These are phyloP conservation scores for Macrotyloma uniflorum DNA, from an alignment of 306 rosid species.

Conservation along the genomic window DNA sequence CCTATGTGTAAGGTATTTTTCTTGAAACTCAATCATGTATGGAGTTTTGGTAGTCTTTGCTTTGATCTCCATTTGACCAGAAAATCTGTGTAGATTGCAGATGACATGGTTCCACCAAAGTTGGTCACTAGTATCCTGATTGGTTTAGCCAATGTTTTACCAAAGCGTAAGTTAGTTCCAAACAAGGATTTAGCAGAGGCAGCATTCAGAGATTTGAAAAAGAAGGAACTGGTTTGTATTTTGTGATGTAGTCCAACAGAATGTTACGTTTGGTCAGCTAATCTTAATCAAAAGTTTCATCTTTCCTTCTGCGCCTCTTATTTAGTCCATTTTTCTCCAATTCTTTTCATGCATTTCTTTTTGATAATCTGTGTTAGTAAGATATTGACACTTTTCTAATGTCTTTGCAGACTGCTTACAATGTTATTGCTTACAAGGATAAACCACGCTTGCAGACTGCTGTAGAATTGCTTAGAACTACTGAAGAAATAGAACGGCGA, in stretches of 20 bases:
- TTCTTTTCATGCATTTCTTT: not conserved
- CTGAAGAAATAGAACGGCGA: conserved; percentile 75
- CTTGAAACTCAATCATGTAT: conserved; percentile 35
- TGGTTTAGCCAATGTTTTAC: conserved; percentile 66
- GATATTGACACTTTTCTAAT: conserved; percentile 25
- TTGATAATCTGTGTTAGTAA: not conserved
- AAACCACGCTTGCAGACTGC: conserved; percentile 85
- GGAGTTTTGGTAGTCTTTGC: not conserved
- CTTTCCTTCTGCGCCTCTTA: not conserved
- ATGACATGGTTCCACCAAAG: conserved; percentile 83
- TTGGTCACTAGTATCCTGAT: conserved; percentile 59
- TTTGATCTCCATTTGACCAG: conserved; percentile 35
- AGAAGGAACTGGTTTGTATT: conserved; percentile 65
- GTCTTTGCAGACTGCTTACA: conserved; percentile 68
- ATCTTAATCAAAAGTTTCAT: not conserved
- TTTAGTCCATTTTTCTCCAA: not conserved
- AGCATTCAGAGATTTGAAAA: conserved; percentile 73
- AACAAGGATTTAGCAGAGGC: conserved; percentile 79
- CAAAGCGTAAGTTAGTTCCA: conserved; percentile 85
- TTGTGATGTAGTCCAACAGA: conserved; percentile 9
- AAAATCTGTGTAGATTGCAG: conserved; percentile 74
- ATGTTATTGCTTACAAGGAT: conserved; percentile 80
- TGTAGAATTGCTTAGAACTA: conserved; percentile 73
- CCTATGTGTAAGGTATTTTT: conserved; percentile 94
- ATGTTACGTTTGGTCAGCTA: not conserved